Evolutionary conservation across 2,329 filamentous ascomycete species (phyloP).

Genomic region (Ceratocystis alfenasii): DNA sequence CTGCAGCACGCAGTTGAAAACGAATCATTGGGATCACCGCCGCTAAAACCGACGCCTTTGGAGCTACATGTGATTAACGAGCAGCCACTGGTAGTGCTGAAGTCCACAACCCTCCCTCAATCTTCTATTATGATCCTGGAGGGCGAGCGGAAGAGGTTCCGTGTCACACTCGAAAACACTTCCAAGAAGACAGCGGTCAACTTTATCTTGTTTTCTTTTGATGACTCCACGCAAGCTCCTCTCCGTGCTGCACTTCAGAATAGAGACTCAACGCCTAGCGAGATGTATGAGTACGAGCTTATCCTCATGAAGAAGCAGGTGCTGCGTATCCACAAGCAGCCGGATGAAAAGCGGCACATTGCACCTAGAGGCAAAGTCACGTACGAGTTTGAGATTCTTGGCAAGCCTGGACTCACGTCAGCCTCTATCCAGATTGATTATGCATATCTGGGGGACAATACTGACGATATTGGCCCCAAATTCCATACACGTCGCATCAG

Average conservation of each 20-base stretch:
- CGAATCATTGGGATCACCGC: conserved; percentile 31
- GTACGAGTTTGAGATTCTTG: conserved; percentile 74
- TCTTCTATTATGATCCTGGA: conserved; percentile 86
- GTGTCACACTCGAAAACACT: conserved; percentile 66
- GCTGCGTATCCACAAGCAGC: conserved; percentile 42
- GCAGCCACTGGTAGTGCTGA: conserved; percentile 66
- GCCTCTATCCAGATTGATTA: conserved; percentile 79
- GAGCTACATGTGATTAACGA: conserved; percentile 63
- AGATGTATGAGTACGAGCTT: conserved; percentile 76
- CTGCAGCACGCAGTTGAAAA: conserved; percentile 37
- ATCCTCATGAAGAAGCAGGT: conserved; percentile 65
- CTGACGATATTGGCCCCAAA: conserved; percentile 53
- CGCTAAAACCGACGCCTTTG: conserved; percentile 41
- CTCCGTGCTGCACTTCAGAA: conserved; percentile 63
- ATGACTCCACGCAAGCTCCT: conserved; percentile 71
- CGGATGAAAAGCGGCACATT: conserved; percentile 47
- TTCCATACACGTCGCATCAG: conserved; percentile 79
- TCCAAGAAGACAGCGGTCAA: conserved; percentile 62
- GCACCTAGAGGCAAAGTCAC: conserved; percentile 53
- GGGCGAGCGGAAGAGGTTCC: conserved; percentile 69
- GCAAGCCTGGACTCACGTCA: conserved; percentile 71
- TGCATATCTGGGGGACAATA: conserved; percentile 59
- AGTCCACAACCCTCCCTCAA: conserved; percentile 66
- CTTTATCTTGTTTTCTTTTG: conserved; percentile 76
- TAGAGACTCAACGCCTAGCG: conserved; percentile 63